Percentiles rank a stretch among this genome's conserved stretches.
phyloP scores from a whole-genome alignment of 2,329 filamentous ascomycete species.

The Neopestalotiopsis rosae region DNA sequence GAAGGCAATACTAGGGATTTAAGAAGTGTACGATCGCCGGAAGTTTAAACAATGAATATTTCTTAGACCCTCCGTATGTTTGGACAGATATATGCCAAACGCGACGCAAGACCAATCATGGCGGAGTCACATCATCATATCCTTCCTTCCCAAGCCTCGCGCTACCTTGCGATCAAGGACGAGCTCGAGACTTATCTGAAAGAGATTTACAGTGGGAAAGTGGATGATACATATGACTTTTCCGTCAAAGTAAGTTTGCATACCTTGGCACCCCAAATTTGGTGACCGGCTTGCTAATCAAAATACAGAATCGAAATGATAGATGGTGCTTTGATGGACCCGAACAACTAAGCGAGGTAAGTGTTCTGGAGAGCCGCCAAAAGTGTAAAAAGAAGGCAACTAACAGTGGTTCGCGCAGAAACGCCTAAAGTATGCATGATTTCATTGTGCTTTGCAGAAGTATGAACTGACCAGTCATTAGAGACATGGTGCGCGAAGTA shows the following conservation, averaged over 20 bases:
- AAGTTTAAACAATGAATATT: no score
- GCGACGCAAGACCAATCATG: not conserved
- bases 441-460: no score
- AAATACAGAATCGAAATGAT: slow-evolving; percentile 1
- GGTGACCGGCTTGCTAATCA: not conserved
- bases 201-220: not conserved
- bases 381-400: no score
- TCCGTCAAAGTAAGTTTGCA: not conserved
- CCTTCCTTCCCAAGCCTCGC: not conserved
- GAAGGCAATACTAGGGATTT: no score
- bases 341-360: not conserved
- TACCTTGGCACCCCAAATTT: not conserved
- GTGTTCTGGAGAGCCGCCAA: not conserved
- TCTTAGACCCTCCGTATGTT: no score
- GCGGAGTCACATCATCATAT: not conserved
- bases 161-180: not conserved
- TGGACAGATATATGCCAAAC: no score
- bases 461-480: no score
- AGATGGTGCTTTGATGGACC: not conserved
- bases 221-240: not conserved
- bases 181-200: not conserved
- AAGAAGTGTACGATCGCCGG: no score
- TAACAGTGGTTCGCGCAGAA: no score
- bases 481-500: no score
- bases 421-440: no score